Base-by-base conservation (phyloP, 169 alveolate species). In the Cystoisospora suis region DNA sequence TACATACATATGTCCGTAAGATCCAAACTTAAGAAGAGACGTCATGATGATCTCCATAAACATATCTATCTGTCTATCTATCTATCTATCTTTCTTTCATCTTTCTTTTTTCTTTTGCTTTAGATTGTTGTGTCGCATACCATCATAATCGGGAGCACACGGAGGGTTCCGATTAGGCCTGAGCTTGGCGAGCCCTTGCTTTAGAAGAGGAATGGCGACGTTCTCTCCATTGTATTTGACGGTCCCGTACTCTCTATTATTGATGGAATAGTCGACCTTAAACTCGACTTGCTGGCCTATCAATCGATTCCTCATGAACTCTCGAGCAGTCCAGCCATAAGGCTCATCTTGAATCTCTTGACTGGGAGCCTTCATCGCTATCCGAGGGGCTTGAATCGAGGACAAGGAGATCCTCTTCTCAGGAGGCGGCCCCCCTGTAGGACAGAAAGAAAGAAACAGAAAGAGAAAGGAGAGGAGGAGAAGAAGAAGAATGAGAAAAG, bases 391-490 rank as follows among this genome's bases (percentile, higher is more conserved):
- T 32, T 29, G 40, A 70, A 86, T 75, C 23, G 85, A 86, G 36
- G 85, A 36, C 20, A 86, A 83, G 56, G 77, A 27, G 58, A 86
- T 42, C 4, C 83, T 70, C 72, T 86, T 86, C 83, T 86, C 90
- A 29, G 90, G 90, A 36, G 90, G 90, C n/a, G 90, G 90, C 36
- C 90, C 90, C 27, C 90, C 90, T 69, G 89, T 6, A 42, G 58
- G 89, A 0, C 49, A 75, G 29, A 9, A 75, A 9, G 72, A 34
- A 9, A 58, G 72, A 9, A 1, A 58, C 40, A 58, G n/a, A n/a
- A 53, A 53, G 12, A 53, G 23, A 53, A 53, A 12, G 65, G 12
- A 53, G 65, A 53, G 65, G 23, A 12, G 80, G 44, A 27, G 80
- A 69, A 42, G 38, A 46, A 29, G 80, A 29, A 32, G 17, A 34